These are phyloP conservation scores for Blastomyces emzantsi DNA, from an alignment of 2,329 filamentous ascomycete genomes.

Conservation along the genomic window DNA sequence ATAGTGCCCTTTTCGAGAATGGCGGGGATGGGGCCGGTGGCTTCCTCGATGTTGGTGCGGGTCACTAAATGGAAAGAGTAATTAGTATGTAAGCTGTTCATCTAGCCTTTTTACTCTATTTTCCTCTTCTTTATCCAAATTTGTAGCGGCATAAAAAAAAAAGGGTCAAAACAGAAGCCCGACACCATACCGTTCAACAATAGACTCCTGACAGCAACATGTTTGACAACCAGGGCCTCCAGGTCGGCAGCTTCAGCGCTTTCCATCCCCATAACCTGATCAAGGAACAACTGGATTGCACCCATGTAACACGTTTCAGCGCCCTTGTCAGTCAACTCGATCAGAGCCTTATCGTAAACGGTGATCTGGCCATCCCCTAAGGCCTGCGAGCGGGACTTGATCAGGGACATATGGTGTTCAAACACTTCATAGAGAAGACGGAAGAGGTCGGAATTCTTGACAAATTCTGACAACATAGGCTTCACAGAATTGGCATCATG, in stretches of 20 bases:
- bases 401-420: slow-evolving; percentile 27
- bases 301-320: slow-evolving; percentile 23
- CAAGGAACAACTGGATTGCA: slow-evolving; percentile 31
- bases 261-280: slow-evolving; percentile 30
- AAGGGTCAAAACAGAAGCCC: neutral
- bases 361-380: slow-evolving; percentile 32
- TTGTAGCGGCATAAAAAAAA: neutral
- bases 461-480: slow-evolving; percentile 24
- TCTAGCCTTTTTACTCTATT: neutral
- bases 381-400: slow-evolving; percentile 29
- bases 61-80: neutral
- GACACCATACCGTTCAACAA: slow-evolving; percentile 21
- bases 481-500: slow-evolving; percentile 21
- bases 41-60: neutral
- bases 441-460: slow-evolving; percentile 20
- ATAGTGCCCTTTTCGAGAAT: neutral
- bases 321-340: slow-evolving; percentile 28
- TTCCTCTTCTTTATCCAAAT: neutral
- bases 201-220: slow-evolving; percentile 22
- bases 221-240: slow-evolving; percentile 22
- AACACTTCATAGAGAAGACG: slow-evolving; percentile 27
- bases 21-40: neutral
- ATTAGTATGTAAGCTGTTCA: neutral
- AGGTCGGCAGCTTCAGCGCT: slow-evolving; percentile 16
- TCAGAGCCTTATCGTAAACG: slow-evolving; percentile 34